Evolutionary conservation across 2,329 filamentous ascomycete genomes (phyloP).

Genomic region (Alternaria sp.): DNA sequence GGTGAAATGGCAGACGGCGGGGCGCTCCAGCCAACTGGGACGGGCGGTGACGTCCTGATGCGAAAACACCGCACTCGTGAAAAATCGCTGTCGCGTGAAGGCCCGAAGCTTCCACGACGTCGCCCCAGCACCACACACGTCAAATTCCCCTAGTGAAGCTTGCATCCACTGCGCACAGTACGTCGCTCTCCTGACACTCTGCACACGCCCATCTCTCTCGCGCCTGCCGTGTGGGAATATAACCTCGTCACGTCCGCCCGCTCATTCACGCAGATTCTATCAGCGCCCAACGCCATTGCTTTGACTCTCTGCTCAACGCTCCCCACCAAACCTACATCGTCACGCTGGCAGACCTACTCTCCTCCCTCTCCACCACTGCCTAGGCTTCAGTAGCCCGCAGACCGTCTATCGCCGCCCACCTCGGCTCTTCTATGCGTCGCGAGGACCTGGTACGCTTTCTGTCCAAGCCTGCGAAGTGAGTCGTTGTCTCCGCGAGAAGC

Average conservation of each 20-base stretch:
- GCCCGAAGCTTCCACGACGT: constrained; percentile 13
- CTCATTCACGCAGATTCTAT: constrained; percentile 8
- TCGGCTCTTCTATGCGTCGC: constrained; percentile 77
- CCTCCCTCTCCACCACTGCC: constrained; percentile 30
- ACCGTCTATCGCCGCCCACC: constrained; percentile 24
- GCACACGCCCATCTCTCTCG: not conserved
- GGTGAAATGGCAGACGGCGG: constrained; percentile 4
- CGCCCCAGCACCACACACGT: constrained; percentile 7
- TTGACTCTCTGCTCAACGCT: constrained; percentile 12
- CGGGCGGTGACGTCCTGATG: constrained; percentile 23
- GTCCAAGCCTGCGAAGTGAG: constrained; percentile 92
- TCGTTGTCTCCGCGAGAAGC: constrained; percentile 24
- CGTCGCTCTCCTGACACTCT: constrained; percentile 2
- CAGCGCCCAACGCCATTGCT: constrained; percentile 29
- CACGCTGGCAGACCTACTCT: constrained; percentile 44
- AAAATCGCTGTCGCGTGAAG: constrained; percentile 26
- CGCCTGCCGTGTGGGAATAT: not conserved
- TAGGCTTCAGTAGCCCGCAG: constrained; percentile 49
- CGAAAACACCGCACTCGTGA: constrained; percentile 24
- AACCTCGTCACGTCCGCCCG: not conserved
- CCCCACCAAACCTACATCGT: constrained; percentile 18
- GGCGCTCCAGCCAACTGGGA: constrained; percentile 16
- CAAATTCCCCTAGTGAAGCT: constrained; percentile 2
- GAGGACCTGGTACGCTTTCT: constrained; percentile 91
- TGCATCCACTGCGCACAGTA: constrained; percentile 6